A percentile compares a stretch with the other conserved stretches of the same genome.
phyloP scores from a whole-genome alignment of 139 green algal genomes.

The Chlamydomonas sp. region DNA sequence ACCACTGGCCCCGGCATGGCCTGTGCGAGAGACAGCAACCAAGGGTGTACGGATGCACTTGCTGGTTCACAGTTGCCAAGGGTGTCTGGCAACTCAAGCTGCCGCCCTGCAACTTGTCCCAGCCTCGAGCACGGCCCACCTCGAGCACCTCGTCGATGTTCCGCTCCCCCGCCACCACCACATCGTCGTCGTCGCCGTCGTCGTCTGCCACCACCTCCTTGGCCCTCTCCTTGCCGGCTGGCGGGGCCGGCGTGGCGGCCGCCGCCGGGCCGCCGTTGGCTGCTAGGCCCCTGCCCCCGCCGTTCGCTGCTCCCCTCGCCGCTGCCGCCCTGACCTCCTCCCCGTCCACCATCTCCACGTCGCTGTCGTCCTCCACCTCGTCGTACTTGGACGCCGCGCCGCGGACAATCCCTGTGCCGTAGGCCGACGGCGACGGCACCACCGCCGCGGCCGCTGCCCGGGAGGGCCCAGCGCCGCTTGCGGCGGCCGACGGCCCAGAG shows the following conservation, averaged over 20 bases:
- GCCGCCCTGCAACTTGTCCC: no score
- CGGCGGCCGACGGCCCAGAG: background rate
- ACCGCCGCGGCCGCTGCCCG: no score
- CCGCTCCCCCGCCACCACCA: slow-evolving; percentile 47
- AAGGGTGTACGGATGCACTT: no score
- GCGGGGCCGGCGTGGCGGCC: background rate
- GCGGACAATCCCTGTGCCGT: background rate
- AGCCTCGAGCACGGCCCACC: slow-evolving; percentile 33
- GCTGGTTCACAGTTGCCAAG: no score
- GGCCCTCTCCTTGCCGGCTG: background rate
- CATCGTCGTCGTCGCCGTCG: slow-evolving; percentile 51
- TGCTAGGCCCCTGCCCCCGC: background rate
- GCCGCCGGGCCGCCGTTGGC: background rate
- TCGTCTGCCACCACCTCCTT: background rate
- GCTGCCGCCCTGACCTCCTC: background rate
- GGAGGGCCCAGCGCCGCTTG: background rate
- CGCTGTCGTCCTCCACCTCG: slow-evolving; percentile 8
- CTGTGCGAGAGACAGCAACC: no score
- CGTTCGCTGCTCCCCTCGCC: background rate
- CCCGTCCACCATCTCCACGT: background rate
- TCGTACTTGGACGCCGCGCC: background rate
- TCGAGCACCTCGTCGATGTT: slow-evolving; percentile 49
- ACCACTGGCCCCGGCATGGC: no score
- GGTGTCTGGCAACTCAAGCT: no score
- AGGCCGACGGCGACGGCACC: background rate